Base-by-base conservation (phyloP, 2,329 filamentous ascomycete genomes). In the Ascochyta fabae region DNA sequence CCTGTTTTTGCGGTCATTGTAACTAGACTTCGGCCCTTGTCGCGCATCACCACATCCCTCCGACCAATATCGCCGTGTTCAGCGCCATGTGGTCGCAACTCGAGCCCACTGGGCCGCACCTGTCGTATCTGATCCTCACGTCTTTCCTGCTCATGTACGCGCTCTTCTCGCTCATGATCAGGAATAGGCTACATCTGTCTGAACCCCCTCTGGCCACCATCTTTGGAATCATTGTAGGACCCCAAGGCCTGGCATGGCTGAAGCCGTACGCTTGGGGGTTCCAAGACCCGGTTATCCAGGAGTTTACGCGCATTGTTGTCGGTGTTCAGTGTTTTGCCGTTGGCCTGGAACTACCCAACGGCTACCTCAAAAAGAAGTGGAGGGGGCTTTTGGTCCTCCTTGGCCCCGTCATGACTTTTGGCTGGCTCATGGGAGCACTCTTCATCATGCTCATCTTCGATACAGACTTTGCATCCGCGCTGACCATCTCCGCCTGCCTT, bases 401-500 rank as follows among this genome's bases (percentile, higher is more conserved):
- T 1, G 81, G 80, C 0, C 81, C 81, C 0, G 80, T 83, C 48
- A 84, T 84, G 82, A 70, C 76, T 0, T 78, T 79, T 45, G 76
- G 79, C 42, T 81, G 79, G 79, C 60, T 80, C 22, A 72, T 82
- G 22, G 80, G 80, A 53, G 76, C 80, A 2, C 55, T 75, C 0
- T 80, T 84, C 57, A 76, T 82, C 16, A 73, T 72, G 34, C 58
- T 78, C 2, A 71, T 85, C 4, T 81, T 86, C 63, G 56, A 77
- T 5, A 80, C 77, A 0, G 74, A 78, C 43, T 61, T 79, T 27
- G 65, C 78, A 0, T 81, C 81, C 0, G 79, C 82, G 1, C 64
- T 84, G 35, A 77, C 82, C 5, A 79, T 85, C 23, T 79, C 79
- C 0, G 83, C 83, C 3, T 85, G 82, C 61, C 74, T 85, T 2